Evolutionary conservation across 768 basidiomycete species (phyloP), one percentile per base, ranked within the genome.

Genomic region (Fomitopsis serialis): DNA sequence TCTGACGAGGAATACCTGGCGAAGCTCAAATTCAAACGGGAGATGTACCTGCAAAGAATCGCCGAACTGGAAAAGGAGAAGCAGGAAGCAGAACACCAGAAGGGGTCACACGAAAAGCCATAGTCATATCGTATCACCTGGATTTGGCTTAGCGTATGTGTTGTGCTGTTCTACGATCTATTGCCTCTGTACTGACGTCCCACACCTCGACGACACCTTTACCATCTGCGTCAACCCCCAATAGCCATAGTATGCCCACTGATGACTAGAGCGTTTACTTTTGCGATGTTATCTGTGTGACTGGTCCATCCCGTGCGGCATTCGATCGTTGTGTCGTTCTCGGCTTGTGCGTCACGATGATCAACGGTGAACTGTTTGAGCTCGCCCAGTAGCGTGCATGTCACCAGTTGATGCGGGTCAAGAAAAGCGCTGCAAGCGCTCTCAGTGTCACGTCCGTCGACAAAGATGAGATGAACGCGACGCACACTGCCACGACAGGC

Each of bases 1-100:
- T 77, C 88, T 6, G 83, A 93, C 57, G 85, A 92, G 45, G 85
- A 87, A 56, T 90, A 90, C 58, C 58, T 92, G 48, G 65, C 66
- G 25, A 78, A 75, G 54, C 63, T 92, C 62, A 82, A 77, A 63
- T 71, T 70, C 49, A 76, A 83, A 45, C 75, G 87, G 58, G 78
- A 80, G 3, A 67, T 66, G 9, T 72, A 87, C 61, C 62, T 83
- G 56, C 71, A 68, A 54, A 75, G 77, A 53, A 89, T 90, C 65
- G 72, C 70, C 47, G 78, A 81, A 55, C 70, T 91, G 3, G 82
- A 85, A 55, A 62, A 64, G 45, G 66, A 70, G 53, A 57, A 54
- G 15, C 21, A 12, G 24, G 55, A 23, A 12, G 29, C 11, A 6
- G 42, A 45, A 9, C 37, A 34, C 35, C 21, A 53, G 29, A 8